Base-by-base conservation (phyloP, 352 stramenopile species). In the Globisporangium lucens region DNA sequence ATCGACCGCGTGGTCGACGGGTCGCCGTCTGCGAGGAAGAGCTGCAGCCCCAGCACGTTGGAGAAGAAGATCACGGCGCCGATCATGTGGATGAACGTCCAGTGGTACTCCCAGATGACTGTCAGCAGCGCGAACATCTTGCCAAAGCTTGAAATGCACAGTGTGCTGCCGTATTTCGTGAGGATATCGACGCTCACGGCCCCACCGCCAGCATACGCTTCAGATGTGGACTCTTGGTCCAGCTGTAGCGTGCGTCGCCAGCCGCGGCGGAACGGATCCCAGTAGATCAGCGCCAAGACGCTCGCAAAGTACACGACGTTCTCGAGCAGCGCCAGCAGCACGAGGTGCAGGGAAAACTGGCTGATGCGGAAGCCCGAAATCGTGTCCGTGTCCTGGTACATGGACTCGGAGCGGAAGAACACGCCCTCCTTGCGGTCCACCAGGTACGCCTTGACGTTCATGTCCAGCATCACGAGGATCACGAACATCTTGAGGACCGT, bases 101-200 rank as follows among this genome's bases (percentile, higher is more conserved):
- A 93, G 68, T 94, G 76, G 72, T 89, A 93, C 70, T 94, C 86
- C 86, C 86, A 94, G 61, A 94, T 94, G 36, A 94, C 84, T 2
- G 83, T 94, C 30, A 94, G 72, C 59, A 92, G 76, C 61, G 84
- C 86, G 75, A 94, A 93, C 35, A 93, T 78, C 66, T 94, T 94
- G 46, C 84, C 86, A 66, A 94, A 94, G 72, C 83, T 92, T 20
- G 82, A 89, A 66, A 94, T 84, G 69, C 85, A 90, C 71, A 92
- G 82, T 56, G 85, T 82, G 52, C 80, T 85, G 53, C 61, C 72
- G 62, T 85, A 91, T 53, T 69, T 81, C 24, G 71, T 65, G 55
- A 78, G 69, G n/a, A 70, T 43, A 3, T 66, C 71, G 51, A 63
- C 59, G n/a, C 62, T 61, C 57, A 70, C 27, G 36, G 49, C 55